A percentile compares a stretch with the other conserved stretches of the same genome.
phyloP scores from a whole-genome alignment of 805 yeast species.

The Starmerella potacharoeniae region DNA sequence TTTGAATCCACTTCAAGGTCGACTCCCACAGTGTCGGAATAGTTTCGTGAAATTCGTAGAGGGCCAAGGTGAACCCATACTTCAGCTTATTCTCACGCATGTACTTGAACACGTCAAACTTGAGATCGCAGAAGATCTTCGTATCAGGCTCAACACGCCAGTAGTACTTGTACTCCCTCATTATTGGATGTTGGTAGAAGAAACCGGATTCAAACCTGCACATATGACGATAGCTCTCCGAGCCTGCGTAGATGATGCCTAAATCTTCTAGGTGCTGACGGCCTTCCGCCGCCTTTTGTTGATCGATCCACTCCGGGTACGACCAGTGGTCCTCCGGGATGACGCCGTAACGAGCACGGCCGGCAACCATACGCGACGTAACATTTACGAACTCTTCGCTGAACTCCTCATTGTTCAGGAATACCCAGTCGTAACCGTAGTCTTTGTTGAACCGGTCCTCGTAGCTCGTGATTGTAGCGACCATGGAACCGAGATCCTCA shows the following conservation, averaged over 20 bases:
- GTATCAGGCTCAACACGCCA: constrained; percentile 97
- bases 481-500: constrained; percentile 65
- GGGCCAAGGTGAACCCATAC: constrained; percentile 77
- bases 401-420: constrained; percentile 73
- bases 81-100: constrained; percentile 60
- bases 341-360: constrained; percentile 61
- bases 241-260: constrained; percentile 70
- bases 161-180: constrained; percentile 71
- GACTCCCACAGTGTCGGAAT: constrained; percentile 68
- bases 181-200: constrained; percentile 70
- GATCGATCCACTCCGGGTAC: constrained; percentile 42
- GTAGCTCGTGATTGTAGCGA: constrained; percentile 56
- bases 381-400: constrained; percentile 47
- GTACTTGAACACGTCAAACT: constrained; percentile 86
- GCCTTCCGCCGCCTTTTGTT: constrained; percentile 40
- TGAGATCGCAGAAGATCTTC: constrained; percentile 77
- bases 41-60: constrained; percentile 69
- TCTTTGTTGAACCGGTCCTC: constrained; percentile 89
- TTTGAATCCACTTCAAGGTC: constrained; percentile 36
- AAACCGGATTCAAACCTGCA: constrained; percentile 85
- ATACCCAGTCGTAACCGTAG: constrained; percentile 88
- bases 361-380: constrained; percentile 43
- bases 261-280: constrained; percentile 73
- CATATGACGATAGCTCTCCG: constrained; percentile 85
- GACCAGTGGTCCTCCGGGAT: constrained; percentile 58